Base-by-base conservation (phyloP, 257 asterid genomes). In the Fraxinus pennsylvanica region DNA sequence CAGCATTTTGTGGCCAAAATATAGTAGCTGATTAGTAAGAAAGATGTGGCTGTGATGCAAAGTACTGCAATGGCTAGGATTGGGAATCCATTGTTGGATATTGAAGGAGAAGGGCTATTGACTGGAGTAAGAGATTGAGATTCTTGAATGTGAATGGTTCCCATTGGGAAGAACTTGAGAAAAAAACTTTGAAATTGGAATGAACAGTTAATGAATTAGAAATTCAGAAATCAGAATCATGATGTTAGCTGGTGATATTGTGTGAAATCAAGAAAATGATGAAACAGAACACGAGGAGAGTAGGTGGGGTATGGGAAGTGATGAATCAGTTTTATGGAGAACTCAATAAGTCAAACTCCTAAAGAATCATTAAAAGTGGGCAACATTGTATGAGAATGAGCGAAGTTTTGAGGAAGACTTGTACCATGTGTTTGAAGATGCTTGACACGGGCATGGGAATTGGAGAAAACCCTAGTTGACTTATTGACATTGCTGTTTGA, bases 1-100 rank as follows among this genome's bases (percentile, higher is more conserved):
- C 92, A 92, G 88, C 96, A 89, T 29, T 86, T 88, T 71, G 94
- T 86, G 76, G 87, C 89, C 59, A 90, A 91, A 73, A 92, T 83
- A 74, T 90, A 89, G 86, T 92, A 94, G 83, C 92, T 88, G 77
- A 94, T 78, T 0, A 94, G 83, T 5, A 92, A 39, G 76, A 92
- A 88, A 43, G 89, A 87, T 0, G 91, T 87, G 12, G 94, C 93
- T 70, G 88, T 81, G 79, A 94, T 92, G 77, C 96, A 96, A 45
- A 94, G 21, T 9, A 89, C 77, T 0, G 94, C 92, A 19, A 94
- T 71, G 9, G 94, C 96, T 45, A 94, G 52, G 73, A 94, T 85
- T n/a, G 97, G 98, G 73, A 94, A 89, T 1, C 96, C 89, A 71
- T 80, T 67, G 84, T 80, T 82, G 27, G 91, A 70, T 63, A 80